Percentiles rank a stretch among this genome's conserved stretches.
Evolutionary conservation across 306 rosid species (phyloP).

Genomic region (Argentina anserina): DNA sequence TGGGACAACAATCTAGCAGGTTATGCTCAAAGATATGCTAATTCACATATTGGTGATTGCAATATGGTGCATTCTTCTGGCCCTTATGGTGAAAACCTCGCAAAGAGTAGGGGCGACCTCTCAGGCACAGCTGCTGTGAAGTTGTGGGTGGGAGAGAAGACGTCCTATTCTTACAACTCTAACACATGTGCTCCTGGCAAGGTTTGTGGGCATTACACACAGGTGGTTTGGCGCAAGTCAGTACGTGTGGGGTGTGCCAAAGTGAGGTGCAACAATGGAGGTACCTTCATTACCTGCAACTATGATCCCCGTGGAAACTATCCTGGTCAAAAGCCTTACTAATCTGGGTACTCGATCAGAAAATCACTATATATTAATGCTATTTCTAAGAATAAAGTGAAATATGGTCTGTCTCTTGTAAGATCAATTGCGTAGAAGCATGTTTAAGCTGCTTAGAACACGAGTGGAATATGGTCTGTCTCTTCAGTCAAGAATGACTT

Average conservation of each 20-base stretch:
- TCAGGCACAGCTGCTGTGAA: constrained; percentile 28
- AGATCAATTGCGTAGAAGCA: not conserved
- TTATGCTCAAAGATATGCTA: constrained; percentile 26
- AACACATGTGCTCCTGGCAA: constrained; percentile 35
- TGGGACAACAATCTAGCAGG: constrained; percentile 32
- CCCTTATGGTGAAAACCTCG: constrained; percentile 33
- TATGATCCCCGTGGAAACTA: constrained; percentile 53
- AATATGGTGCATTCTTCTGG: constrained; percentile 20
- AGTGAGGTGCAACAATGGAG: constrained; percentile 29
- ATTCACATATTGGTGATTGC: constrained; percentile 11
- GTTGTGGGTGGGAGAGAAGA: constrained; percentile 43
- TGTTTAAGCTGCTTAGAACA: not conserved
- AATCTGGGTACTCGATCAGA: not conserved
- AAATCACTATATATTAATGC: not conserved
- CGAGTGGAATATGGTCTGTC: too few species aligned
- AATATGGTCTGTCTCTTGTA: not conserved
- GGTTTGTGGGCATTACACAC: constrained; percentile 43
- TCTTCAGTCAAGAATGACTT: not conserved
- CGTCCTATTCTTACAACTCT: constrained; percentile 24
- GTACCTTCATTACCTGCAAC: constrained; percentile 51
- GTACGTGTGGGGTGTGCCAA: constrained; percentile 4
- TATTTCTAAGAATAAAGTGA: not conserved
- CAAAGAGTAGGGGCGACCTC: constrained; percentile 17
- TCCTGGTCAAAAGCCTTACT: constrained; percentile 36
- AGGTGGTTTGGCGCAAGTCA: constrained; percentile 27